A percentile compares a stretch with the other conserved stretches of the same genome.
Conservation (phyloP, 2,329 filamentous ascomycete species). For the Penicillium sp. region DNA sequence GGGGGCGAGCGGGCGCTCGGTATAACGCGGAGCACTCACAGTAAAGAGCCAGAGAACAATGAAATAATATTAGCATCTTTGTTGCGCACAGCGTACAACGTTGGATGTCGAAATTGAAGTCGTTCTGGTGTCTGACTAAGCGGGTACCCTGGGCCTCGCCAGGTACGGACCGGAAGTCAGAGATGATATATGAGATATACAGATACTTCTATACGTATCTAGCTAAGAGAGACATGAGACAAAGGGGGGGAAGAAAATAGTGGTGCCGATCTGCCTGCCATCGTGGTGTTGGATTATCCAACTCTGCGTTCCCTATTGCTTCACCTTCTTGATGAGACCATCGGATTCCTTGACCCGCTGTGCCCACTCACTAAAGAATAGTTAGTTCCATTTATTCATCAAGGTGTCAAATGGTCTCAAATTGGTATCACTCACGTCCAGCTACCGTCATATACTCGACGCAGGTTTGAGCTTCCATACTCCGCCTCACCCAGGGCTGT, state of each 20-base stretch:
- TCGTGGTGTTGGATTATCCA: neutral
- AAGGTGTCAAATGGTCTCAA: too few species aligned
- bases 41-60: conserved; percentile 24
- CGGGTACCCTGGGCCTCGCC: neutral
- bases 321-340: conserved; percentile 45
- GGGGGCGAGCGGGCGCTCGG: conserved; percentile 19
- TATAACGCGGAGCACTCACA: conserved; percentile 25
- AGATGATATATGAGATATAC: neutral
- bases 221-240: neutral
- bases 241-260: neutral
- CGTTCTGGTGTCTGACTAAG: conserved; percentile 12
- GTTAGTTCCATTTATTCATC: neutral
- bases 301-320: conserved; percentile 9
- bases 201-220: neutral
- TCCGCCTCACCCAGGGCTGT: conserved; percentile 77
- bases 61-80: conserved; percentile 34
- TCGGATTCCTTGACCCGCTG: conserved; percentile 47
- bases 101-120: neutral
- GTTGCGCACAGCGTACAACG: conserved; percentile 6
- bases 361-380: conserved; percentile 48
- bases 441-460: conserved; percentile 88
- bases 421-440: conserved; percentile 75
- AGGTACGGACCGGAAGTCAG: neutral
- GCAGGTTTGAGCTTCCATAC: conserved; percentile 64
- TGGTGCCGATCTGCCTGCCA: neutral